phyloP scores from a whole-genome alignment of 331 rosid genomes.

The Spiraea crenata region DNA sequence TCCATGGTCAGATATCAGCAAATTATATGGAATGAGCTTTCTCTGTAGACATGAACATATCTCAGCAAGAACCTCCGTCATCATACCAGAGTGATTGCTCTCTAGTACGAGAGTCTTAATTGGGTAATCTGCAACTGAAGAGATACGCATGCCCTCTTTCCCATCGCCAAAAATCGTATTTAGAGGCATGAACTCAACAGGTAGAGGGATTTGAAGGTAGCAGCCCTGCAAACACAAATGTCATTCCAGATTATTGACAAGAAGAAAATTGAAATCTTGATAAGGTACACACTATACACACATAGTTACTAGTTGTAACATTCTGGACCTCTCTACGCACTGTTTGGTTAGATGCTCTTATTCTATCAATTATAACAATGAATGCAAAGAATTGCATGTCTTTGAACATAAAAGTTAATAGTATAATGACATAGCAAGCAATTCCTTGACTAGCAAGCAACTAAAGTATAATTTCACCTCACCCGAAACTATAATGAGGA shows the following conservation, averaged over 20 bases:
- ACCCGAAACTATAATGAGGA: too few species aligned
- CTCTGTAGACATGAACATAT: slow-evolving; percentile 27
- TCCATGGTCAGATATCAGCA: slow-evolving; percentile 38
- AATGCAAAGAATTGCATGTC: not conserved
- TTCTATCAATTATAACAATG: too few species aligned
- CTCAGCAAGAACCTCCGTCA: slow-evolving; percentile 33
- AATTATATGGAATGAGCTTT: slow-evolving; percentile 26
- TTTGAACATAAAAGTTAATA: not conserved
- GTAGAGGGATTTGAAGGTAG: slow-evolving; percentile 38
- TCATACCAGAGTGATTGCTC: slow-evolving; percentile 25
- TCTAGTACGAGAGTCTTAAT: slow-evolving; percentile 35
- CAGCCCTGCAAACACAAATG: slow-evolving; percentile 32
- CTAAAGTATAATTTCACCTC: not conserved
- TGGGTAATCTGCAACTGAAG: slow-evolving; percentile 30
- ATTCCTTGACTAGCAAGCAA: not conserved
- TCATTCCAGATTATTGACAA: not conserved
- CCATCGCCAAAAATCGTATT: slow-evolving; percentile 23
- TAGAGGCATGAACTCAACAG: slow-evolving; percentile 36
- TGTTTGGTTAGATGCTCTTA: too few species aligned
- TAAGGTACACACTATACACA: not conserved
- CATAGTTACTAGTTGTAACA: not conserved
- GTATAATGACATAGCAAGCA: too few species aligned
- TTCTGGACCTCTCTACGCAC: too few species aligned
- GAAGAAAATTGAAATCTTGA: not conserved
- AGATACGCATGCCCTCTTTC: slow-evolving; percentile 19